Percentiles rank a stretch among this genome's conserved stretches.
These are phyloP conservation scores for Apostasia shenzhenica DNA, from an alignment of 106 monocot genomes.

Conservation along the genomic window DNA sequence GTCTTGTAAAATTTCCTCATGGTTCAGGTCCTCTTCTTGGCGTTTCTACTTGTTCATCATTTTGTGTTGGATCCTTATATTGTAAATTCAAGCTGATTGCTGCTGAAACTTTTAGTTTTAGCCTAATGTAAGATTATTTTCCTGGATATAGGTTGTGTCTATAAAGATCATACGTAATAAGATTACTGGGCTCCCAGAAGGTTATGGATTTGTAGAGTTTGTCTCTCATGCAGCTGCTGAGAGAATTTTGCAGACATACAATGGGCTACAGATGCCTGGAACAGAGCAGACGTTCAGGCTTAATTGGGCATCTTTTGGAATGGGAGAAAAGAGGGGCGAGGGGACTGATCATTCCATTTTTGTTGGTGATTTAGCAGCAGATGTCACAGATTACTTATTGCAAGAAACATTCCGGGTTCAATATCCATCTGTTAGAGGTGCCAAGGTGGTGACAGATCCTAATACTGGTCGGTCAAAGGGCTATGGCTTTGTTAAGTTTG, in stretches of 20 bases:
- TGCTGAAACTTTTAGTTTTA: background rate
- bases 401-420: slow-evolving; percentile 85
- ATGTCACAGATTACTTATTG: slow-evolving; percentile 93
- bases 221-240: slow-evolving; percentile 86
- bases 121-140: background rate
- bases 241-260: slow-evolving; percentile 75
- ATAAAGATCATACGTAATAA: slow-evolving; percentile 96
- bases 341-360: slow-evolving; percentile 93
- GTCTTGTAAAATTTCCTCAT: too few relatives aligned
- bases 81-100: background rate
- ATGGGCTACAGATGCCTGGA: slow-evolving; percentile 90
- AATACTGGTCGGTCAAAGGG: slow-evolving; percentile 91
- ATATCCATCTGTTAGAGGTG: slow-evolving; percentile 91
- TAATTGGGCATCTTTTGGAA: slow-evolving; percentile 97
- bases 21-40: too few relatives aligned
- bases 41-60: background rate
- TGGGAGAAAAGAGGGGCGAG: slow-evolving; percentile 74
- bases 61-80: background rate
- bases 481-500: slow-evolving; percentile 99
- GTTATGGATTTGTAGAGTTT: slow-evolving; percentile 97
- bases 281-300: slow-evolving; percentile 82
- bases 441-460: slow-evolving; percentile 95
- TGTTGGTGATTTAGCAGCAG: slow-evolving; percentile 94
- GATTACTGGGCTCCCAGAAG: slow-evolving; percentile 85
- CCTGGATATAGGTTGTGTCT: slow-evolving; percentile 51